Conservation (phyloP, 2,329 filamentous ascomycete genomes). For the Fonsecaea pedrosoi region DNA sequence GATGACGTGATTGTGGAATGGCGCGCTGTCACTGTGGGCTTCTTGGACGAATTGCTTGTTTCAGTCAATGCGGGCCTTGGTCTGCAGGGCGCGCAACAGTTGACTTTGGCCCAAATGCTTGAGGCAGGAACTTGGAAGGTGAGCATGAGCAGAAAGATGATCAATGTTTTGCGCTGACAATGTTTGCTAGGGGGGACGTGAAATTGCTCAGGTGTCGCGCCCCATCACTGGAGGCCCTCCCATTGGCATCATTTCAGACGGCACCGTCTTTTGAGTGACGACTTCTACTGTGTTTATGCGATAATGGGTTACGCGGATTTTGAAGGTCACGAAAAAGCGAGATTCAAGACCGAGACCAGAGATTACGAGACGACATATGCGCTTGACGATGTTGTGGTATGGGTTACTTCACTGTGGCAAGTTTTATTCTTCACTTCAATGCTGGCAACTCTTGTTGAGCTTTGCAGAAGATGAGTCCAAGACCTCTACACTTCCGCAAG, state of each 20-base stretch:
- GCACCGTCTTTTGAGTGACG: constrained; percentile 83
- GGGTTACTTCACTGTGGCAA: constrained; percentile 11
- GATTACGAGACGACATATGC: constrained; percentile 24
- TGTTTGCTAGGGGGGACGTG: constrained; percentile 76
- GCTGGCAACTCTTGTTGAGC: not conserved
- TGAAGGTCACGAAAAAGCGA: not conserved
- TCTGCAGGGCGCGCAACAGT: constrained; percentile 70
- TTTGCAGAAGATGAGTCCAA: not conserved
- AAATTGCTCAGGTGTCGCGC: constrained; percentile 92
- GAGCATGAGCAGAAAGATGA: constrained; percentile 43
- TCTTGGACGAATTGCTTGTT: constrained; percentile 72
- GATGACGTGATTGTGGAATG: constrained; percentile 83
- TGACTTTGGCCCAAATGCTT: constrained; percentile 85
- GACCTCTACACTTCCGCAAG: not conserved
- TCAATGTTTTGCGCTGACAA: constrained; percentile 38
- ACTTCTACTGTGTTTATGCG: constrained; percentile 2
- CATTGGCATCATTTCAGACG: constrained; percentile 94
- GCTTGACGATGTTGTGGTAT: constrained; percentile 1
- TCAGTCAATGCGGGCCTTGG: constrained; percentile 73
- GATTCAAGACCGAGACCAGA: constrained; percentile 17
- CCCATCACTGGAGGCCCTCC: constrained; percentile 97
- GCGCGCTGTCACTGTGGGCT: constrained; percentile 76
- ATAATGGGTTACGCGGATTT: constrained; percentile 12
- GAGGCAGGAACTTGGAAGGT: constrained; percentile 99
- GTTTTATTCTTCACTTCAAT: not conserved